Evolutionary conservation across 164 flowering plant genomes (phyloP).

Genomic region (Stephania cephalantha): DNA sequence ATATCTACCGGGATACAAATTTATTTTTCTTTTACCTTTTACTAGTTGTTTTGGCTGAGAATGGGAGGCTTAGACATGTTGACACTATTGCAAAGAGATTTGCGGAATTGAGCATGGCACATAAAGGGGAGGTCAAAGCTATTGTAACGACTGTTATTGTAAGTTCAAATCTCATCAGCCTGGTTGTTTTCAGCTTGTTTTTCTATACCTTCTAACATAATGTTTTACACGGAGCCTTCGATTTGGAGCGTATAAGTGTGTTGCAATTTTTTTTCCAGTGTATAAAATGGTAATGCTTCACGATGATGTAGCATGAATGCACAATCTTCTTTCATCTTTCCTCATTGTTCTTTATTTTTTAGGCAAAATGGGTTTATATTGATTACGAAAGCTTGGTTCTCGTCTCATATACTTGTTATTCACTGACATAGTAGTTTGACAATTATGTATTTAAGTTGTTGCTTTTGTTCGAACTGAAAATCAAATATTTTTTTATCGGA

Average conservation of each 20-base stretch:
- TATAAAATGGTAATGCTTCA: not conserved
- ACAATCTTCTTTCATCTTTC: not conserved
- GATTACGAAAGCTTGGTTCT: not conserved
- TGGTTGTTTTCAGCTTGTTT: not conserved
- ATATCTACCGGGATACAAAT: not conserved
- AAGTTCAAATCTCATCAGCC: conserved; percentile 25
- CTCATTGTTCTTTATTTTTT: not conserved
- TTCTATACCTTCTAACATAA: not conserved
- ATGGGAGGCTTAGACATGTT: conserved; percentile 59
- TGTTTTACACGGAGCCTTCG: not conserved
- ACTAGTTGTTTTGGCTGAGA: conserved; percentile 65
- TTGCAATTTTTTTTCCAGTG: not conserved
- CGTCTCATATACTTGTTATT: not conserved
- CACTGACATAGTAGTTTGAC: not conserved
- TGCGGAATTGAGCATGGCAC: conserved; percentile 24
- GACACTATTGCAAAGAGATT: conserved; percentile 59
- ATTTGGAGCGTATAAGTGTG: not conserved
- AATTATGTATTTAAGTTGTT: not conserved
- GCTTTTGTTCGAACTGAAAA: no score
- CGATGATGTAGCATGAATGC: no score
- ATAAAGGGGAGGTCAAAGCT: conserved; percentile 62
- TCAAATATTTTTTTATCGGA: no score
- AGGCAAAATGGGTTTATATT: not conserved
- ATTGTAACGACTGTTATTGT: conserved; percentile 81
- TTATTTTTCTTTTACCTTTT: conserved; percentile 6